Percentiles rank a stretch among this genome's conserved stretches.
Conservation (phyloP, 352 stramenopile species). For the Pythium rhizo-oryzae region DNA sequence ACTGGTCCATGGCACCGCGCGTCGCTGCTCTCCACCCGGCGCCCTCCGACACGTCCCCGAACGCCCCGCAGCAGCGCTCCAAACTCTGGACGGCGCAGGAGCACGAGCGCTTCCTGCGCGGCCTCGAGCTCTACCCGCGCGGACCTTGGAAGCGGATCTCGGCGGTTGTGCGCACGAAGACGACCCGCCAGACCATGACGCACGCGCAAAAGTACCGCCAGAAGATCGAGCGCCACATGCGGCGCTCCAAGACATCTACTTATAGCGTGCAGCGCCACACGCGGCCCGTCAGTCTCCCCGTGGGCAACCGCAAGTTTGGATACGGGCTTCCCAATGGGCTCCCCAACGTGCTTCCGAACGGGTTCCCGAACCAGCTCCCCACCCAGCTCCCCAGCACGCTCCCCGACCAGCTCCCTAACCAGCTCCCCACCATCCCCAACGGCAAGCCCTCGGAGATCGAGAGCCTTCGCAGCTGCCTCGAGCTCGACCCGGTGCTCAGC, state of each 20-base stretch:
- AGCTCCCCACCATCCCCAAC: no score
- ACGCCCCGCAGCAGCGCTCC: background rate
- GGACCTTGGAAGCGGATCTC: slow-evolving; percentile 3
- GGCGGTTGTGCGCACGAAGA: slow-evolving; percentile 46
- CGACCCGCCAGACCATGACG: slow-evolving; percentile 58
- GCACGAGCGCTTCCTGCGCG: slow-evolving; percentile 14
- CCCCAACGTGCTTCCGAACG: no score
- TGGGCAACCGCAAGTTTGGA: no score
- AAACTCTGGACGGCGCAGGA: slow-evolving; percentile 14
- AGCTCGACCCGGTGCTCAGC: background rate
- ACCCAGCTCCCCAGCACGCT: no score
- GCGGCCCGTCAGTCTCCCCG: background rate
- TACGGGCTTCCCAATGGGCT: no score
- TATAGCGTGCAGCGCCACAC: no score
- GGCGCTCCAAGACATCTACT: background rate
- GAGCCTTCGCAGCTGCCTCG: background rate
- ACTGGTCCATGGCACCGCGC: slow-evolving; percentile 3
- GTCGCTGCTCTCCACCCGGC: background rate
- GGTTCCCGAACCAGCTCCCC: no score
- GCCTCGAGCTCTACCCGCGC: slow-evolving; percentile 10
- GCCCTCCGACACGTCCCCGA: background rate
- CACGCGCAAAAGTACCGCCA: slow-evolving; percentile 57
- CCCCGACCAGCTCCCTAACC: no score
- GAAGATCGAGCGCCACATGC: slow-evolving; percentile 24
- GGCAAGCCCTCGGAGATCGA: background rate